Percentiles rank a stretch among this genome's conserved stretches.
Evolutionary conservation across 116 monocot genomes (phyloP).

Genomic region (Thalassia testudinum): DNA sequence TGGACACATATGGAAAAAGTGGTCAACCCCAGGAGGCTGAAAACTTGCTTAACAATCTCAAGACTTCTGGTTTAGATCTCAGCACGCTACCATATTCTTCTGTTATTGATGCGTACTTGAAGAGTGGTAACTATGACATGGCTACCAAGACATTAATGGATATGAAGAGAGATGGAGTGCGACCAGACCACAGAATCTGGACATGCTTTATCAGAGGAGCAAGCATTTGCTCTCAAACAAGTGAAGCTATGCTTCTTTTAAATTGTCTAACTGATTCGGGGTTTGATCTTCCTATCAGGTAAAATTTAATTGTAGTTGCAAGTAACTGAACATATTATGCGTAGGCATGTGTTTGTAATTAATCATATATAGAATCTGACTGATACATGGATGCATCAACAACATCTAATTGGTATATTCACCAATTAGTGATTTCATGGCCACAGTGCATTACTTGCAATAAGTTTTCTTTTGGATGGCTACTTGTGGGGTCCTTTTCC

Average conservation of each 20-base stretch:
- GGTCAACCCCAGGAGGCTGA: constrained; percentile 75
- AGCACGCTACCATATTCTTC: constrained; percentile 76
- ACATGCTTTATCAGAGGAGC: constrained; percentile 93
- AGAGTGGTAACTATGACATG: constrained; percentile 53
- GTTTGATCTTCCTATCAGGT: constrained; percentile 88
- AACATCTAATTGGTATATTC: no score
- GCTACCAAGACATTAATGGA: constrained; percentile 55
- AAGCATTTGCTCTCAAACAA: constrained; percentile 64
- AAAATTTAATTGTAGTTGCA: not conserved
- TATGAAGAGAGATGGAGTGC: constrained; percentile 65
- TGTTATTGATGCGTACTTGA: constrained; percentile 94
- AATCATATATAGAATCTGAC: no score
- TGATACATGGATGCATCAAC: no score
- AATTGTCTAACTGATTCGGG: constrained; percentile 40
- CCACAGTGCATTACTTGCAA: no score
- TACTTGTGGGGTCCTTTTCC: no score
- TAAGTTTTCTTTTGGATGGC: no score
- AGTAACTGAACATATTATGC: no score
- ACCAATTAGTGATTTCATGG: no score
- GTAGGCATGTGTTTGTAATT: no score
- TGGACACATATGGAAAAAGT: constrained; percentile 74
- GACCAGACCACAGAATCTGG: constrained; percentile 90
- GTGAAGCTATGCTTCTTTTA: constrained; percentile 51
- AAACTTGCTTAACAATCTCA: constrained; percentile 66
- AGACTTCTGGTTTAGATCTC: constrained; percentile 36